phyloP scores from a whole-genome alignment of 1,284 basidiomycete genomes.

The Inonotus hispidus region DNA sequence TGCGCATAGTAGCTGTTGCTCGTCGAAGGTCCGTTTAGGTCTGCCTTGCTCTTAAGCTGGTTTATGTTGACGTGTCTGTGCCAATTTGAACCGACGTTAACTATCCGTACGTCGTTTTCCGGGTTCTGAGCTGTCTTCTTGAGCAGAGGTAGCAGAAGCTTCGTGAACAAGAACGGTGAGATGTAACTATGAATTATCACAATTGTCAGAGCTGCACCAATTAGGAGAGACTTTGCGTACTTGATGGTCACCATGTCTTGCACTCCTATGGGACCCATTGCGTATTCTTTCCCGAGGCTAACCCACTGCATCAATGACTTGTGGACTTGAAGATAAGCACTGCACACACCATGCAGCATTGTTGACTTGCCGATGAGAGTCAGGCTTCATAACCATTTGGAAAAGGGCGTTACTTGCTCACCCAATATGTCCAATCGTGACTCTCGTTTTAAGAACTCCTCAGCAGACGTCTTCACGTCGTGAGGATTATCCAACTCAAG shows the following conservation, averaged over 20 bases:
- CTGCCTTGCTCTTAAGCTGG: too few relatives aligned
- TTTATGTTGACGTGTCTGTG: background rate
- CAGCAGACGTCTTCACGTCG: constrained; percentile 12
- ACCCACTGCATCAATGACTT: too few relatives aligned
- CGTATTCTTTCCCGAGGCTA: constrained; percentile 7
- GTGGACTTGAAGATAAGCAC: too few relatives aligned
- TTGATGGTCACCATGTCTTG: constrained; percentile 26
- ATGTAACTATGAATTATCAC: background rate
- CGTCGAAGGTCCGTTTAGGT: constrained; percentile 1
- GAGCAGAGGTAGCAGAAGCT: too few relatives aligned
- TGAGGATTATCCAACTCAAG: constrained; percentile 15
- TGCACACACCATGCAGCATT: too few relatives aligned
- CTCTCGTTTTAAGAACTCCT: constrained; percentile 12
- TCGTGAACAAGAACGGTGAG: background rate
- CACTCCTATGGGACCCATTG: constrained; percentile 17
- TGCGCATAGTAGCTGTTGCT: background rate
- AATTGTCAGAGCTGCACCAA: too few relatives aligned
- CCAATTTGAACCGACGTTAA: too few relatives aligned
- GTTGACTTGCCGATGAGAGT: too few relatives aligned
- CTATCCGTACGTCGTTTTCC: too few relatives aligned
- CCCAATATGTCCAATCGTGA: constrained; percentile 17
- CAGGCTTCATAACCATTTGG: too few relatives aligned
- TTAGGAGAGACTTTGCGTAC: constrained; percentile 18
- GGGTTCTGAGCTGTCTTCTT: too few relatives aligned
- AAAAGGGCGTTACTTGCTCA: too few relatives aligned